phyloP scores from a whole-genome alignment of 495 filamentous ascomycete genomes.

The Thermothielavioides terrestris region DNA sequence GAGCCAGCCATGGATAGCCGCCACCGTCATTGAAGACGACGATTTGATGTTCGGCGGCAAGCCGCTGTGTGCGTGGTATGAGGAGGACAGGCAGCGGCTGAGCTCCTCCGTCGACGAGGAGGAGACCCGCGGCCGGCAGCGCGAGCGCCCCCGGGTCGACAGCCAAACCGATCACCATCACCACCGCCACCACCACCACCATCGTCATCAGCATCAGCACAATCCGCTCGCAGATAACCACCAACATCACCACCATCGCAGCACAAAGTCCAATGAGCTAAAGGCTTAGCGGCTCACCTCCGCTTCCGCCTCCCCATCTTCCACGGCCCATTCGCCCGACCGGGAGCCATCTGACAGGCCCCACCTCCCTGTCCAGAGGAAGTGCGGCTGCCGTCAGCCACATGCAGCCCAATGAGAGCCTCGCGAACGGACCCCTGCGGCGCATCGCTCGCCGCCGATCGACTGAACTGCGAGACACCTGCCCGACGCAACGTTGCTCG shows the following conservation, averaged over 20 bases:
- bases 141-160: constrained; percentile 20
- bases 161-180: constrained; percentile 15
- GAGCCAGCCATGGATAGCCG: constrained; percentile 38
- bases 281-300: not conserved
- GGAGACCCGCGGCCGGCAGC: constrained; percentile 37
- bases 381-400: no score
- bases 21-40: constrained; percentile 48
- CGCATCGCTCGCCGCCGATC: not conserved
- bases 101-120: constrained; percentile 31
- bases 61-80: constrained; percentile 46
- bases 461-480: not conserved
- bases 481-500: not conserved
- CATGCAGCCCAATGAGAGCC: not conserved
- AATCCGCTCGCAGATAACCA: constrained; percentile 13
- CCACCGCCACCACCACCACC: constrained; percentile 5
- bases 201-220: constrained; percentile 5
- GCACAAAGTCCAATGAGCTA: constrained; percentile 1
- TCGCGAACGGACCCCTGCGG: not conserved
- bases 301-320: not conserved
- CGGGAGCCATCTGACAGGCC: no score
- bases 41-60: constrained; percentile 51
- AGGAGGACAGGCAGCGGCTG: constrained; percentile 40
- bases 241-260: constrained; percentile 11
- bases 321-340: no score
- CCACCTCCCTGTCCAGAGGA: no score